These are phyloP conservation scores for Amanita rubescens DNA, from an alignment of 768 basidiomycete species.

Conservation along the genomic window DNA sequence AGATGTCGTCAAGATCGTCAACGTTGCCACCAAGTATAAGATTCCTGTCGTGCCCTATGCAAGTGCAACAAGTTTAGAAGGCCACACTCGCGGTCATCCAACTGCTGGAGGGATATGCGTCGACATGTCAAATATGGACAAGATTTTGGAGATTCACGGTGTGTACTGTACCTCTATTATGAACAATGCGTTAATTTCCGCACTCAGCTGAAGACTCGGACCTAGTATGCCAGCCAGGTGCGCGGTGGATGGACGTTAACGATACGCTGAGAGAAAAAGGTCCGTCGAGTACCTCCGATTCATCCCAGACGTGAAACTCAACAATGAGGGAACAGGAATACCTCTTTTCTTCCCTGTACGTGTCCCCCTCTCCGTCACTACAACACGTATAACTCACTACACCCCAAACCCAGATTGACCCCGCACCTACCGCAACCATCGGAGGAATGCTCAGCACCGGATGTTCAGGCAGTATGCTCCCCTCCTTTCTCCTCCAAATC, in stretches of 20 bases:
- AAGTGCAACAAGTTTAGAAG: conserved; percentile 79
- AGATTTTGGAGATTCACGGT: conserved; percentile 71
- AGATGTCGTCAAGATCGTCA: conserved; percentile 75
- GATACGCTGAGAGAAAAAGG: conserved; percentile 58
- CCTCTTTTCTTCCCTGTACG: conserved; percentile 79
- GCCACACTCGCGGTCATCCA: conserved; percentile 50
- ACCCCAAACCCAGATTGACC: conserved; percentile 47
- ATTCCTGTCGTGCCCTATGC: conserved; percentile 78
- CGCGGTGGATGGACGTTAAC: conserved; percentile 67
- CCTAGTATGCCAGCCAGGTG: conserved; percentile 67
- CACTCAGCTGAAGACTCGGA: conserved; percentile 58
- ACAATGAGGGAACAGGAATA: conserved; percentile 37
- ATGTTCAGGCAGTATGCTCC: conserved; percentile 65
- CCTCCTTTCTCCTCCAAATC: not conserved
- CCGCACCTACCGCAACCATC: conserved; percentile 72
- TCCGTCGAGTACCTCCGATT: conserved; percentile 13
- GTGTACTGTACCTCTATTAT: not conserved
- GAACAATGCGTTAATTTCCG: not conserved
- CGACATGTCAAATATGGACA: conserved; percentile 74
- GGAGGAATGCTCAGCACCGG: conserved; percentile 86
- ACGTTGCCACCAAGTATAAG: conserved; percentile 62
- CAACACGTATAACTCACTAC: not conserved
- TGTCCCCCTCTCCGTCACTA: not conserved
- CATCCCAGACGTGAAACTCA: no score
- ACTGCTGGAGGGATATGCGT: conserved; percentile 64